Base-by-base conservation (phyloP, 2,329 filamentous ascomycete genomes). In the Talaromyces sp. region DNA sequence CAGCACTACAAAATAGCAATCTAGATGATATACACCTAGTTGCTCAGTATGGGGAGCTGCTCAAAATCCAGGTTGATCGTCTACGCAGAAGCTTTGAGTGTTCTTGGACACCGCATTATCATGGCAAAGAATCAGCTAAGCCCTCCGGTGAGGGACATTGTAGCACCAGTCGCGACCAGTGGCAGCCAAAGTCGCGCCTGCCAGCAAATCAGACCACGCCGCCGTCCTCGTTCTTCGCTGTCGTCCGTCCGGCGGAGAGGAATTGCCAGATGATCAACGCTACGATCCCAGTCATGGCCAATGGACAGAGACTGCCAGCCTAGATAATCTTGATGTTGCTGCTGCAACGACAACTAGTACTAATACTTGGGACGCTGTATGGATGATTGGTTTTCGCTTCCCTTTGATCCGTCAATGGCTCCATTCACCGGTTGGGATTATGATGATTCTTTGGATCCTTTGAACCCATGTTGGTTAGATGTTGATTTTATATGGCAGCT, bases 21-120 rank as follows among this genome's bases (percentile, higher is more conserved):
- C 69, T 83, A 3, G 83, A 85, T 59, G 83, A 85, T 66, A 83
- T 84, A 69, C 82, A 85, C 67, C 73, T 84, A 3, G 82, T 80
- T 17, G 80, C 80, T 3, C 77, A 82, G 31, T 85, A 84, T 68
- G 82, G 82, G 7, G 81, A 79, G 0, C 73, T 85, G 2, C 72
- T 84, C 7, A 82, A 83, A n/a, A 73, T 76, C 65, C 79, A 81
- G 58, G 76, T 80, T 13, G 74, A 75, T 19, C 75, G 77, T 11
- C 67, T 80, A 61, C 76, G 77, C 10, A 75, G 69, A 7, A 62
- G 41, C 17, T 66, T 58, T 27, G 31, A 66, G 43, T 49, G 43
- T 9, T 52, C 52, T 19, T 13, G 47, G 7, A 50, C 22, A 11
- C 43, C 22, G 19, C 35, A 35, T 39, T 62, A 35, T n/a, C 33